A percentile compares a stretch with the other conserved stretches of the same genome.
Conservation (phyloP, 805 yeast species). For the Jamesozyma lodderae region DNA sequence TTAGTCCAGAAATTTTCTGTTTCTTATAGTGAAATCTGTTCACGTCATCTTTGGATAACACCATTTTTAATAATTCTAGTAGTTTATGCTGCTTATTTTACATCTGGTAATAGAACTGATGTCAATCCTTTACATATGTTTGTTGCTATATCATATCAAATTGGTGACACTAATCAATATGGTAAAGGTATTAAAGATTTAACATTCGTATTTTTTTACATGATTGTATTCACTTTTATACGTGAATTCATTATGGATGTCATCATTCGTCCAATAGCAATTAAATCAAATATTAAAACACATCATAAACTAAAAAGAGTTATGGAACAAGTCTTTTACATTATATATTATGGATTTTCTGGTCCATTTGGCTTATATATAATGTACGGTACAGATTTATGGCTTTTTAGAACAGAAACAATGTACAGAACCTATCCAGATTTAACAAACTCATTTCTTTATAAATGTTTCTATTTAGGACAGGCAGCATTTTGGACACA, state of each 20-base stretch:
- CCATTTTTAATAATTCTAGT: constrained; percentile 44
- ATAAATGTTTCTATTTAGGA: constrained; percentile 78
- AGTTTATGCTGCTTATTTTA: constrained; percentile 37
- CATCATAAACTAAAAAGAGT: constrained; percentile 61
- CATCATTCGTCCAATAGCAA: constrained; percentile 65
- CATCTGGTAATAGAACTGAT: constrained; percentile 48
- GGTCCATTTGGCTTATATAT: constrained; percentile 87
- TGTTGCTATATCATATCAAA: constrained; percentile 55
- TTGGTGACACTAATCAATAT: constrained; percentile 54
- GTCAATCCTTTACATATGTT: constrained; percentile 58
- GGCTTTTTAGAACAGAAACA: constrained; percentile 81
- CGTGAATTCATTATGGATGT: constrained; percentile 89
- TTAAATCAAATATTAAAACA: constrained; percentile 31
- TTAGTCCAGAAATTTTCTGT: neutral
- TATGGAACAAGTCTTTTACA: constrained; percentile 86
- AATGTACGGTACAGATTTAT: constrained; percentile 73
- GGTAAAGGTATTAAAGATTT: constrained; percentile 86
- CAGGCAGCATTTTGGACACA: constrained; percentile 98
- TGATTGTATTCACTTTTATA: constrained; percentile 78
- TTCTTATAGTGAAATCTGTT: constrained; percentile 17
- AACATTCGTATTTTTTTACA: constrained; percentile 66
- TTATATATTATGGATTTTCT: constrained; percentile 67
- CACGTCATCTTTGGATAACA: constrained; percentile 59
- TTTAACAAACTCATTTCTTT: constrained; percentile 53
- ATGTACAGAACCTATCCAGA: constrained; percentile 83